A percentile compares a stretch with the other conserved stretches of the same genome.
Conservation (phyloP, 208 protist genomes). For the Trypanosoma melophagium region DNA sequence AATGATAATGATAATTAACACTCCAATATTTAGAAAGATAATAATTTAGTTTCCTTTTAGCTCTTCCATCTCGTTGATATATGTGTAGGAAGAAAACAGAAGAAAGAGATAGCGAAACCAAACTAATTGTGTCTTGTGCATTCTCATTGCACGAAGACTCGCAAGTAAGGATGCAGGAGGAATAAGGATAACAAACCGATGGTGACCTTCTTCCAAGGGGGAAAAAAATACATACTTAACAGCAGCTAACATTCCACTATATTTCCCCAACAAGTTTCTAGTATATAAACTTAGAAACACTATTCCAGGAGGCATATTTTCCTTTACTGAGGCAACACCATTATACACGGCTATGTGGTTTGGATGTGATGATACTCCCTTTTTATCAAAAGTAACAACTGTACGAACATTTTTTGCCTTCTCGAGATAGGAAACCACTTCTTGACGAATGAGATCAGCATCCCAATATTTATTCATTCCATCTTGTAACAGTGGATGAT, state of each 20-base stretch:
- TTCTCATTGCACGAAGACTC: slow-evolving; percentile 81
- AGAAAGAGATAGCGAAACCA: slow-evolving; percentile 97
- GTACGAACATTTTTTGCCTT: slow-evolving; percentile 66
- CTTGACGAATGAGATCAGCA: slow-evolving; percentile 39
- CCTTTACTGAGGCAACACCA: slow-evolving; percentile 63
- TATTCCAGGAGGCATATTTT: slow-evolving; percentile 73
- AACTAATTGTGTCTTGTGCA: slow-evolving; percentile 92
- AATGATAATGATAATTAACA: too few relatives aligned
- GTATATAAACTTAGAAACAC: slow-evolving; percentile 66
- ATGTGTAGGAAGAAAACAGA: slow-evolving; percentile 94
- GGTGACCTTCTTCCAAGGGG: not conserved
- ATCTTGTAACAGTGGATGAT: slow-evolving; percentile 87
- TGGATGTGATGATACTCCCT: slow-evolving; percentile 93
- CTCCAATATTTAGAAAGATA: too few relatives aligned
- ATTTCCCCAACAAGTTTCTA: slow-evolving; percentile 64
- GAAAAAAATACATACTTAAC: not conserved
- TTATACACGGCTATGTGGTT: slow-evolving; percentile 95
- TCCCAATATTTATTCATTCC: slow-evolving; percentile 82
- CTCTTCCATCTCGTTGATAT: slow-evolving; percentile 85
- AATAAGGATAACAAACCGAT: slow-evolving; percentile 48
- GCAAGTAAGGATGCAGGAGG: slow-evolving; percentile 44
- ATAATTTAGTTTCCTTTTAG: slow-evolving; percentile 7
- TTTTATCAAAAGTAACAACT: slow-evolving; percentile 94
- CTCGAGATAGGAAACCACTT: slow-evolving; percentile 64
- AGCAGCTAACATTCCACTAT: slow-evolving; percentile 39